These are phyloP conservation scores for Apiospora marii DNA, from an alignment of 2,329 filamentous ascomycete genomes.

Conservation along the genomic window DNA sequence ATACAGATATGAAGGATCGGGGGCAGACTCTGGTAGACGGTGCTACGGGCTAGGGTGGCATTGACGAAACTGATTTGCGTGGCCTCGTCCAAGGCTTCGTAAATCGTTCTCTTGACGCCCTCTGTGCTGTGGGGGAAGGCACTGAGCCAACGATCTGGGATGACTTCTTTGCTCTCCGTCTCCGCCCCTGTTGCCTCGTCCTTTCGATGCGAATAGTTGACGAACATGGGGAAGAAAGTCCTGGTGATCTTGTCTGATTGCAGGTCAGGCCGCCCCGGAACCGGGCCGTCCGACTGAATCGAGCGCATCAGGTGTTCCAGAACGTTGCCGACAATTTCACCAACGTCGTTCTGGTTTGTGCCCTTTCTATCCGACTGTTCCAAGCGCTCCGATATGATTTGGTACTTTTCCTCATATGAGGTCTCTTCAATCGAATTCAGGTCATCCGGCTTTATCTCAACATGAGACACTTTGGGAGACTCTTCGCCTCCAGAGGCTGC, in stretches of 20 bases:
- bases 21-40: conserved; percentile 77
- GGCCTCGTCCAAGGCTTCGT: conserved; percentile 84
- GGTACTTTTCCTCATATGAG: conserved; percentile 55
- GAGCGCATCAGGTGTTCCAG: conserved; percentile 91
- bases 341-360: conserved; percentile 88
- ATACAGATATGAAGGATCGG: conserved; percentile 91
- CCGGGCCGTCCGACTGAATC: conserved; percentile 73
- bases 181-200: conserved; percentile 47
- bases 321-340: conserved; percentile 93
- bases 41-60: conserved; percentile 68
- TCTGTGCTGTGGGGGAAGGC: conserved; percentile 60
- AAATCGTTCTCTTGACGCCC: conserved; percentile 66
- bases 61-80: conserved; percentile 79
- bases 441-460: conserved; percentile 26
- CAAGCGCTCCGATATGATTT: conserved; percentile 48
- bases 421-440: conserved; percentile 37
- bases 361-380: conserved; percentile 57
- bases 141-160: conserved; percentile 69
- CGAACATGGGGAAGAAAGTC: conserved; percentile 69
- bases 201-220: conserved; percentile 66
- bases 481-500: conserved; percentile 31
- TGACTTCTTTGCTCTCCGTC: conserved; percentile 60
- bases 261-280: conserved; percentile 69
- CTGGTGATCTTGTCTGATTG: conserved; percentile 84
- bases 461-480: conserved; percentile 29